A percentile compares a stretch with the other conserved stretches of the same genome.
Conservation (phyloP, 1,139 yeast species). For the Taphrina wiesneri region DNA sequence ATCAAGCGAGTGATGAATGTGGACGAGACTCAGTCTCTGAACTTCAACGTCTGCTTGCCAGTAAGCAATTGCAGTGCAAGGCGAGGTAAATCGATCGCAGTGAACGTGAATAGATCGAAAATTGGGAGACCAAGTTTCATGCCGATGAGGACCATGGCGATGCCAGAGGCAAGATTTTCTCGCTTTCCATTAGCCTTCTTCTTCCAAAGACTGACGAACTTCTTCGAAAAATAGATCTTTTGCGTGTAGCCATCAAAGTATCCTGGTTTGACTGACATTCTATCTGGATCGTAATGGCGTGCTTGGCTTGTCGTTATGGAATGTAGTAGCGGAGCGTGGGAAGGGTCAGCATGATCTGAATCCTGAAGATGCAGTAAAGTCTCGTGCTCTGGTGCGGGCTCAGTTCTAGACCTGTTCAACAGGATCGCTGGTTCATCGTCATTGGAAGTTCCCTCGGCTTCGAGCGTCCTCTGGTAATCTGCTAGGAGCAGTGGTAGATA, state of each 20-base stretch:
- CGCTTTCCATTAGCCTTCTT: slow-evolving; percentile 24
- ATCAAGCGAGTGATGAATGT: neutral
- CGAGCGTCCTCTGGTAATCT: slow-evolving; percentile 11
- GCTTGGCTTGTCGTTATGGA: neutral
- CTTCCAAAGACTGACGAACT: slow-evolving; percentile 19
- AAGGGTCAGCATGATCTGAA: neutral
- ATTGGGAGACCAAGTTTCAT: slow-evolving; percentile 29
- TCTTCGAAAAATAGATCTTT: slow-evolving; percentile 26
- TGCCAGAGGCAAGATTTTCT: slow-evolving; percentile 23
- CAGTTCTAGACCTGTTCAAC: neutral
- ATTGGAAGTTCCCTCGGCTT: neutral
- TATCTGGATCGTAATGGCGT: slow-evolving; percentile 2
- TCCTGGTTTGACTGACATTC: slow-evolving; percentile 10
- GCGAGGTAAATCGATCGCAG: slow-evolving; percentile 19
- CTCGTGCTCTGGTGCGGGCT: neutral
- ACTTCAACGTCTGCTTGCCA: slow-evolving; percentile 21
- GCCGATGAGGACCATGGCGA: slow-evolving; percentile 22
- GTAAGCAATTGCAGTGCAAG: slow-evolving; percentile 22
- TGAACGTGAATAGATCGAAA: slow-evolving; percentile 19
- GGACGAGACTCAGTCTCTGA: neutral
- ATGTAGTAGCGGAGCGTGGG: neutral
- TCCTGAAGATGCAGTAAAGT: neutral
- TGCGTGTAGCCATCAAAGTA: slow-evolving; percentile 22
- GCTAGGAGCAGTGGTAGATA: slow-evolving; percentile 17
- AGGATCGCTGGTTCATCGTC: neutral